Evolutionary conservation across 345 rosid genomes (phyloP), one percentile per base, ranked within the genome.

Genomic region (Linum tenue): DNA sequence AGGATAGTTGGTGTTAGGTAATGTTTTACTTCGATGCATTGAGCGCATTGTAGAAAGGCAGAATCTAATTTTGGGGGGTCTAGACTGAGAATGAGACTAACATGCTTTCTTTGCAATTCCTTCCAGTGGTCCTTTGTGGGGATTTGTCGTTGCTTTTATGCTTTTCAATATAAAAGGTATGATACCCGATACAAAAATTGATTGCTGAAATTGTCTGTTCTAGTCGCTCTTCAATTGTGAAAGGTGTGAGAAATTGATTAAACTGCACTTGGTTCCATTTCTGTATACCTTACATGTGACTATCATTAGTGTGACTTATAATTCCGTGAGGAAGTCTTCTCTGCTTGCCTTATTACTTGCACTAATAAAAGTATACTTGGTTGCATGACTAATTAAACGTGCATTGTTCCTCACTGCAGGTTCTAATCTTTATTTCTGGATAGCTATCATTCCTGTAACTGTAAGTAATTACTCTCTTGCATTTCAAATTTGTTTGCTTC

Each of bases 391-490:
- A 41, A 22, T 16, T 58, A 6, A 16, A 44, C 60, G 65, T 37
- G 5, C 16, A 53, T 64, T 56, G 55, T 62, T 17, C 58, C 3
- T 66, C 75, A 64, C 43, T 65, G 60, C 86, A 92, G 97, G 99
- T 9, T 90, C 96, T 37, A 86, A 94, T 80, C 99, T 94, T 35
- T 94, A 94, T 78, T 94, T 94, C 75, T 94, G 99, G 99, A 86
- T 94, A 75, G 91, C 97, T 3, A 80, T 84, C 71, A 86, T 94
- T 75, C 99, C 99, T 50, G 64, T 88, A 62, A 78, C 88, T 0
- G 95, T 92, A 76, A 86, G 96, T 80, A 39, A 56, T 39, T 59
- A 61, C 56, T 35, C 51, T 62, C 50, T 62, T 63, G 5, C 17
- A 43, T 75, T 37, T 64, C 22, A 41, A 17, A 57, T 74, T 69